Conservation (phyloP, 2,329 filamentous ascomycete genomes). For the Aureobasidium sp. region DNA sequence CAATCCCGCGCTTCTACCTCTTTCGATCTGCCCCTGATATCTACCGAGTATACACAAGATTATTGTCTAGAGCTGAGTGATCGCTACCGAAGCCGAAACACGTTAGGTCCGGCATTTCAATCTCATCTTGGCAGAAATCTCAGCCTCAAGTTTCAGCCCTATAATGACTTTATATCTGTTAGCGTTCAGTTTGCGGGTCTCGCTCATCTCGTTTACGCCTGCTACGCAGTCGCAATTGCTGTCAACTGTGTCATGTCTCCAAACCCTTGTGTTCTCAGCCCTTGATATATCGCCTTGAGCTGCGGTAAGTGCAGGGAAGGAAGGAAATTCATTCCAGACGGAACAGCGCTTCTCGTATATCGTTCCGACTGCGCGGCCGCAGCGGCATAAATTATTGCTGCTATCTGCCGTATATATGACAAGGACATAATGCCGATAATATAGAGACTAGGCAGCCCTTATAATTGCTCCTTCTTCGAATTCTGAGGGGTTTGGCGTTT, state of each 20-base stretch:
- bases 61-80: background rate
- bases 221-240: background rate
- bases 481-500: background rate
- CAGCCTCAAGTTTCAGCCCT: background rate
- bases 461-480: background rate
- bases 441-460: background rate
- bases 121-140: background rate
- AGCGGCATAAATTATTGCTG: background rate
- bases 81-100: background rate
- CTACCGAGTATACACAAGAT: background rate
- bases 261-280: background rate
- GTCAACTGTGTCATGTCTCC: background rate
- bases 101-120: background rate
- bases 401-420: background rate
- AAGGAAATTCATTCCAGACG: background rate
- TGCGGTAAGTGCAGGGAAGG: background rate
- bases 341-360: background rate
- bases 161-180: background rate
- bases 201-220: constrained; percentile 3
- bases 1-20: background rate
- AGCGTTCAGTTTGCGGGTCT: background rate
- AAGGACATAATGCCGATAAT: background rate
- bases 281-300: background rate
- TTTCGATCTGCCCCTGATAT: background rate
- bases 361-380: background rate